Conservation (phyloP, 768 basidiomycete species). For the Termitomyces sp. region DNA sequence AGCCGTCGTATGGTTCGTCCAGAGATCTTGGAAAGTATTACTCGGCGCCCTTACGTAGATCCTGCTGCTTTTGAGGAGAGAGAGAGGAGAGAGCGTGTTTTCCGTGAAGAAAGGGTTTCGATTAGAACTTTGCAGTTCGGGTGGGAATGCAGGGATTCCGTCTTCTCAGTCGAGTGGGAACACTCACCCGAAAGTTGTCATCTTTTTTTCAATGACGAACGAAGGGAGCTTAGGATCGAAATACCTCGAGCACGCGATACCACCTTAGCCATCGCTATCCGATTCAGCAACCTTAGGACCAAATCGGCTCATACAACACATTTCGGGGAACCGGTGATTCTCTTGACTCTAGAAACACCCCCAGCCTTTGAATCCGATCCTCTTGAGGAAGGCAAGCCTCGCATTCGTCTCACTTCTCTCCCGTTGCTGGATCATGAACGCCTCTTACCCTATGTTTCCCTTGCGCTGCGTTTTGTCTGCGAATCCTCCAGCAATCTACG, state of each 20-base stretch:
- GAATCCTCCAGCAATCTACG: constrained; percentile 25
- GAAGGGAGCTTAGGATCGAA: constrained; percentile 43
- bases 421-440: constrained; percentile 36
- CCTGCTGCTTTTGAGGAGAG: constrained; percentile 31
- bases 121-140: constrained; percentile 50
- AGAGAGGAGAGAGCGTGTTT: constrained; percentile 25
- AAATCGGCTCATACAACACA: constrained; percentile 32
- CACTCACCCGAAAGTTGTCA: constrained; percentile 21
- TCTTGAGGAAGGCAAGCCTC: constrained; percentile 11
- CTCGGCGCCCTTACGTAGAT: constrained; percentile 36
- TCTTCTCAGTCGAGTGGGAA: constrained; percentile 60
- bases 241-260: constrained; percentile 17
- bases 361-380: constrained; percentile 32
- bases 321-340: constrained; percentile 30
- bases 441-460: constrained; percentile 50
- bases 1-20: constrained; percentile 24
- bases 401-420: constrained; percentile 35
- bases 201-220: constrained; percentile 37
- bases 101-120: constrained; percentile 24
- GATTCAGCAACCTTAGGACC: constrained; percentile 38
- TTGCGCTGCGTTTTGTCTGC: constrained; percentile 49
- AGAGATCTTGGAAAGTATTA: constrained; percentile 36
- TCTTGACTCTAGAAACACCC: constrained; percentile 38
- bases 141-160: constrained; percentile 57
- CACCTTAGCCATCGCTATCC: constrained; percentile 37